Conservation (phyloP, 2,329 filamentous ascomycete species). For the Arthrobotrys megalospora region DNA sequence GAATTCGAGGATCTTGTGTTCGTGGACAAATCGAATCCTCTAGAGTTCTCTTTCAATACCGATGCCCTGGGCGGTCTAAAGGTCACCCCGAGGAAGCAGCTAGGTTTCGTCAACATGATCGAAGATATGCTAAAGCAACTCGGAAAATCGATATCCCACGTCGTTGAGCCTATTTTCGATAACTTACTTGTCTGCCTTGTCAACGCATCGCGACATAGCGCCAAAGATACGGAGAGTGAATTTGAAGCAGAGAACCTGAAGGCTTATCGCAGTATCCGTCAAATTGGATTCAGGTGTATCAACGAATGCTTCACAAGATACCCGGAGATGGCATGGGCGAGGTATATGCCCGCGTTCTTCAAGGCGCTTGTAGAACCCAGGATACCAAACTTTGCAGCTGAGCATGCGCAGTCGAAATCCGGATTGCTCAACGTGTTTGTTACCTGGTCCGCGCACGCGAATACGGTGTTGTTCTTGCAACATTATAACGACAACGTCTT, state of each 20-base stretch:
- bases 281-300: conserved; percentile 85
- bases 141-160: conserved; percentile 78
- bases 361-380: conserved; percentile 82
- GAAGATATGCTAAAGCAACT: conserved; percentile 88
- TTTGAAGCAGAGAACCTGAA: conserved; percentile 56
- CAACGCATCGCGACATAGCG: conserved; percentile 75
- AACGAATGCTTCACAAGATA: conserved; percentile 83
- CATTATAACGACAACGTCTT: conserved; percentile 75
- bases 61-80: conserved; percentile 72
- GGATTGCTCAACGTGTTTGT: conserved; percentile 84
- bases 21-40: conserved; percentile 71
- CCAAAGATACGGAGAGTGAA: conserved; percentile 66
- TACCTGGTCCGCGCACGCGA: conserved; percentile 81
- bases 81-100: conserved; percentile 81
- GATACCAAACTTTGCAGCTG: conserved; percentile 81
- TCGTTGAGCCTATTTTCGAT: conserved; percentile 84
- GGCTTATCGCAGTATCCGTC: conserved; percentile 74
- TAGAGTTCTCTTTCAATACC: conserved; percentile 66
- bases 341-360: conserved; percentile 80
- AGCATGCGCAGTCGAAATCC: conserved; percentile 91
- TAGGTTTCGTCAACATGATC: conserved; percentile 93
- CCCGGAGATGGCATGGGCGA: conserved; percentile 78
- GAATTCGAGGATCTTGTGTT: conserved; percentile 76
- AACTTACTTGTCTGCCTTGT: conserved; percentile 74
- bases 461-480: conserved; percentile 79